Conservation (phyloP, 331 rosid genomes). For the Erythrophleum ivorense region DNA sequence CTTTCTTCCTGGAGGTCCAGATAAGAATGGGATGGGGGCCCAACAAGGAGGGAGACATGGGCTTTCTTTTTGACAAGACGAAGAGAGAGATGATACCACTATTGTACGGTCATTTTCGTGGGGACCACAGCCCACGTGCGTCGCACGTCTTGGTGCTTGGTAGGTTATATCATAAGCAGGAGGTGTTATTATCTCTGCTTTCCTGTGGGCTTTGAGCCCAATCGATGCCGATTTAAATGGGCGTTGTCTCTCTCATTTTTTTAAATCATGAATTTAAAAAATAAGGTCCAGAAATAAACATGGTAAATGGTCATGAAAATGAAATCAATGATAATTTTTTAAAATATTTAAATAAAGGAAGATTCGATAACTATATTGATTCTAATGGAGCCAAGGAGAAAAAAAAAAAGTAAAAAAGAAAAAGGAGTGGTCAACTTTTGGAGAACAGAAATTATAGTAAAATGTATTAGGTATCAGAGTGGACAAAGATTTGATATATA, state of each 20-base stretch:
- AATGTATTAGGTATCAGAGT: too few species aligned
- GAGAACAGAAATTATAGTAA: neutral
- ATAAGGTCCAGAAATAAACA: too few species aligned
- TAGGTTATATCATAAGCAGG: neutral
- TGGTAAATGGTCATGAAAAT: too few species aligned
- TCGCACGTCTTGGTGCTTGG: neutral
- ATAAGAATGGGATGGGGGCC: slow-evolving; percentile 1
- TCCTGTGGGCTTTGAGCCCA: neutral
- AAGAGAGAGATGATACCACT: neutral
- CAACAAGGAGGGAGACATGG: neutral
- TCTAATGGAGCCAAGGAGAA: neutral
- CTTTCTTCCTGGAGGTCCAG: slow-evolving; percentile 7
- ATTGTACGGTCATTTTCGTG: neutral
- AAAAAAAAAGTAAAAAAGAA: neutral
- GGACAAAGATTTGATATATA: too few species aligned
- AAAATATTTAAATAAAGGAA: neutral
- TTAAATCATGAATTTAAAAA: too few species aligned
- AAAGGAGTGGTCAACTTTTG: neutral
- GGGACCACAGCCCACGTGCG: neutral
- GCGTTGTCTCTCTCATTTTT: neutral
- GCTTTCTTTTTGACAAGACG: neutral
- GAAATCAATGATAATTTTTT: too few species aligned
- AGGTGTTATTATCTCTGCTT: neutral
- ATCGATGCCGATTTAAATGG: neutral
- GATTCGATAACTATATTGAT: neutral